Conservation (phyloP, 345 rosid genomes). For the Citrus glauca region DNA sequence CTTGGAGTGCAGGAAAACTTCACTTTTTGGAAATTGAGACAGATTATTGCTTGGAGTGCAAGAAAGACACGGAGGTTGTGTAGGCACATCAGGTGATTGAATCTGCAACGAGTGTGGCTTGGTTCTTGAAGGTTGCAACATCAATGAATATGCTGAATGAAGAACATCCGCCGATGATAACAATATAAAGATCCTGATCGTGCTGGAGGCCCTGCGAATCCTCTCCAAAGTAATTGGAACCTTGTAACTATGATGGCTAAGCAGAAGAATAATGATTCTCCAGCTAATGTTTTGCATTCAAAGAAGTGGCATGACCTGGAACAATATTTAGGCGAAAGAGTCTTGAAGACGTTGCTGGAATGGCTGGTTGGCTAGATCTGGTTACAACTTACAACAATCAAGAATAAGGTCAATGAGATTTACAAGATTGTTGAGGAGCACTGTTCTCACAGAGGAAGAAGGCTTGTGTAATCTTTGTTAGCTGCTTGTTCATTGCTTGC, state of each 20-base stretch:
- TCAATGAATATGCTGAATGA: slow-evolving; percentile 12
- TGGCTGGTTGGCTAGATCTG: slow-evolving; percentile 10
- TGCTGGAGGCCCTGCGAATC: neutral
- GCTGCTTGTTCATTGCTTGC: slow-evolving; percentile 17
- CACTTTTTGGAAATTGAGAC: neutral
- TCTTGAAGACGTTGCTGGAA: neutral
- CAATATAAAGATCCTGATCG: slow-evolving; percentile 16
- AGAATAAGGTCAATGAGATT: slow-evolving; percentile 14
- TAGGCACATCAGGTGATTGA: neutral
- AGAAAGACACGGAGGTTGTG: neutral
- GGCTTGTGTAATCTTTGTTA: neutral
- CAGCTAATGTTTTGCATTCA: neutral
- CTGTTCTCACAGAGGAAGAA: neutral
- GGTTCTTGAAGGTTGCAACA: neutral
- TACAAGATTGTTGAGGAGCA: slow-evolving; percentile 12
- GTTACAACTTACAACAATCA: neutral
- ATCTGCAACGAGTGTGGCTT: slow-evolving; percentile 10
- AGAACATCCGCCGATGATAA: slow-evolving; percentile 12
- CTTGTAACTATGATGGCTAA: slow-evolving; percentile 6
- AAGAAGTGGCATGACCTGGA: neutral
- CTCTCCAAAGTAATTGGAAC: neutral
- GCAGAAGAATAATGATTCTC: neutral
- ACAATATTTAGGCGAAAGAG: neutral
- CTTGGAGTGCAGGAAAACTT: neutral
- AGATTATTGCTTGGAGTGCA: neutral